Evolutionary conservation across 2,329 filamentous ascomycete species (phyloP).

Genomic region (Aspergillus sp.): DNA sequence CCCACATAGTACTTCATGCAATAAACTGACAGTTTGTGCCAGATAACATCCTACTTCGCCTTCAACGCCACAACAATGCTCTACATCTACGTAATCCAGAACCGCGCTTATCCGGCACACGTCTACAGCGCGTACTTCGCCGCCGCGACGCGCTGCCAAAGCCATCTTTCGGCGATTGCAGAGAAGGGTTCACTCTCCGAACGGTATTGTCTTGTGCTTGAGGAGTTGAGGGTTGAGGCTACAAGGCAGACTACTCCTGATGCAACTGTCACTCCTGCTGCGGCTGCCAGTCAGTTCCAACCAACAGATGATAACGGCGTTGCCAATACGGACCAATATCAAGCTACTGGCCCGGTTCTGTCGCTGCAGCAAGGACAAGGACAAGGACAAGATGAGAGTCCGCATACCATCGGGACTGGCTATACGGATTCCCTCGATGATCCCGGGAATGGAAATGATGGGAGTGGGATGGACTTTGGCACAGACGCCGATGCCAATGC

Average conservation of each 20-base stretch:
- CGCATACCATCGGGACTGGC: neutral
- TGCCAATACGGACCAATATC: neutral
- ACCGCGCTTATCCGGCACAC: slow-evolving; percentile 8
- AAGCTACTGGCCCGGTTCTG: neutral
- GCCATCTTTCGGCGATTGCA: slow-evolving; percentile 19
- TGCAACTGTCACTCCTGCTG: no score
- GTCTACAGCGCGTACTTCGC: slow-evolving; percentile 16
- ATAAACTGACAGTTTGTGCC: slow-evolving; percentile 24
- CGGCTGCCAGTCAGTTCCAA: neutral
- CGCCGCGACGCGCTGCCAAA: slow-evolving; percentile 19
- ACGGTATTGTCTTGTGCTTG: slow-evolving; percentile 21
- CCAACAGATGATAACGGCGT: neutral
- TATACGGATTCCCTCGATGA: neutral
- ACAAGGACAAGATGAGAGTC: neutral
- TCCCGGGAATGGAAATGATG: neutral
- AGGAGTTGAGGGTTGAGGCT: slow-evolving; percentile 14
- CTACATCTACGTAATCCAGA: slow-evolving; percentile 23
- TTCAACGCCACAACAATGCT: slow-evolving; percentile 21
- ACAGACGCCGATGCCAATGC: neutral
- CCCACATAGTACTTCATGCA: no score
- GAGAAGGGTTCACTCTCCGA: slow-evolving; percentile 21
- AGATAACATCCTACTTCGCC: slow-evolving; percentile 23
- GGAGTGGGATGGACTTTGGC: neutral
- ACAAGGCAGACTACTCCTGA: neutral
- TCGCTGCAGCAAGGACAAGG: no score